Percentiles rank a stretch among this genome's conserved stretches.
phyloP scores from a whole-genome alignment of 257 asterid genomes.

The Rauvolfia tetraphylla region DNA sequence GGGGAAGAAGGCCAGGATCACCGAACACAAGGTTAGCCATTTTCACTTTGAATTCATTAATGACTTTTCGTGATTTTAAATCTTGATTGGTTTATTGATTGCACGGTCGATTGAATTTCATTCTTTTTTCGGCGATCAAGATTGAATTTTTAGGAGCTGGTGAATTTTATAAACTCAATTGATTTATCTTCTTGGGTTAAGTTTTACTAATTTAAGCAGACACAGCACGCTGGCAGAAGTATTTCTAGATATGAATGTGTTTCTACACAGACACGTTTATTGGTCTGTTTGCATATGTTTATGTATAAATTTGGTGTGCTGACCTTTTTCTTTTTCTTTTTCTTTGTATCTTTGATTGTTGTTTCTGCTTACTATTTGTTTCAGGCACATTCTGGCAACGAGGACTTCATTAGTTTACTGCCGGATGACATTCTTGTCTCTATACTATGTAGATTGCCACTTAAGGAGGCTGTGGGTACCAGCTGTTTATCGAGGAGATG shows the following conservation, averaged over 20 bases:
- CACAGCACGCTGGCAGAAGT: background rate
- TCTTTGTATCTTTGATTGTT: slow-evolving; percentile 9
- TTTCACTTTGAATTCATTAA: background rate
- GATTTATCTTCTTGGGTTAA: background rate
- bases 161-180: background rate
- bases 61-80: background rate
- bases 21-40: background rate
- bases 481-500: slow-evolving; percentile 41
- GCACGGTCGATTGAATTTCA: background rate
- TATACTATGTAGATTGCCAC: slow-evolving; percentile 33
- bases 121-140: background rate
- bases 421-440: slow-evolving; percentile 46
- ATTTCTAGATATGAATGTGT: background rate
- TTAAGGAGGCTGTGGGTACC: slow-evolving; percentile 42
- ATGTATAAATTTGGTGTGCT: background rate
- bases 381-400: slow-evolving; percentile 26
- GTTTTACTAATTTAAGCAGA: background rate
- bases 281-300: background rate
- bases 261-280: background rate
- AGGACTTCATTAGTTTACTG: slow-evolving; percentile 37
- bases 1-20: slow-evolving; percentile 9
- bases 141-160: background rate
- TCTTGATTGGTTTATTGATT: background rate
- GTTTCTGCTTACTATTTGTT: slow-evolving; percentile 1
- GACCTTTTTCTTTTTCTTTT: background rate